Base-by-base conservation (phyloP, 202 grass and related monocot genomes). In the Saccharum hybrid region DNA sequence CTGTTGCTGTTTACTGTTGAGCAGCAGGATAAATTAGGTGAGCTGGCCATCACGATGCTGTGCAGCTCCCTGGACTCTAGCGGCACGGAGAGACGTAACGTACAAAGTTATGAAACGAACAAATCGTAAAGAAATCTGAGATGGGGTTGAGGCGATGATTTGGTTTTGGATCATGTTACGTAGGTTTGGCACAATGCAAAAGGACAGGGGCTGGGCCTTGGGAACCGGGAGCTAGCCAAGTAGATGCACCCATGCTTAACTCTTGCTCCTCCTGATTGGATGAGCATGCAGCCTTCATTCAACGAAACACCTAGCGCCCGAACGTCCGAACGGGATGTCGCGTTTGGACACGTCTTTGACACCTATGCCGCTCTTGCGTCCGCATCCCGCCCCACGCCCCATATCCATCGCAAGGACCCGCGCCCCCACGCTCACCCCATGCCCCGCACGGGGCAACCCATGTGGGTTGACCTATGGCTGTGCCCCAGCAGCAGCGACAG, bases 11-110 rank as follows among this genome's bases (percentile, higher is more conserved):
- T 30, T 51, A 75, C 74, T 75, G 88, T 70, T 83, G 10, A 13
- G 66, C 67, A 79, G 68, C 60, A 74, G 42, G 11, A 72, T 86
- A 23, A 54, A 63, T 83, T 79, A 56, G 88, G 84, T 86, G 79
- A 75, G 74, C 16, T 85, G 52, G 42, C 63, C 60, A 85, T 76
- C 87, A 65, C 33, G 22, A 51, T 67, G 33, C 33, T 34, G 43
- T 14, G 14, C 42, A 31, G 56, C n/a, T 60, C 59, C 52, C 76
- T 48, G 71, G 77, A 87, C 48, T 54, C 18, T 67, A 74, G 41
- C 14, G 4, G 12, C 54, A 59, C 39, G 18, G 52, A 38, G 31
- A 77, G 19, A 82, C 39, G 37, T 46, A 40, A 45, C 48, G 21
- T 42, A 68, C 63, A 68, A 28, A 60, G 45, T 63, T 52, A 6